Conservation (phyloP, 2,329 filamentous ascomycete species). For the Bretziella fagacearum region DNA sequence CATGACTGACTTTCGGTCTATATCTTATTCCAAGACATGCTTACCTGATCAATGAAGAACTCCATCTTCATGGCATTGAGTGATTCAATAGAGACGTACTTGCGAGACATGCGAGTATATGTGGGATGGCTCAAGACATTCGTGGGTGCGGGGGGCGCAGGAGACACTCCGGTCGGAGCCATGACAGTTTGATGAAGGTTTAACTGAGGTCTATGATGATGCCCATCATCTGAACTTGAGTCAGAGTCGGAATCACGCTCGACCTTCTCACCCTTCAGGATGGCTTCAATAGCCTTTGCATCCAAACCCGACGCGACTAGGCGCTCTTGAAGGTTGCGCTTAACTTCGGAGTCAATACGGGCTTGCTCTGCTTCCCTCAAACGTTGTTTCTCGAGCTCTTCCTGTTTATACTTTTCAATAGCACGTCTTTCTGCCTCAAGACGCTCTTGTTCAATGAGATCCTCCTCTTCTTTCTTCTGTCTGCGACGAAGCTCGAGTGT, state of each 20-base stretch:
- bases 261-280: constrained; percentile 38
- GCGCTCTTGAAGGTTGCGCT: constrained; percentile 38
- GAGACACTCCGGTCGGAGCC: not conserved
- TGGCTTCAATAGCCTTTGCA: constrained; percentile 40
- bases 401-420: constrained; percentile 34
- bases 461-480: constrained; percentile 30
- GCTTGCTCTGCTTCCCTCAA: constrained; percentile 33
- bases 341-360: constrained; percentile 35
- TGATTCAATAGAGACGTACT: constrained; percentile 45
- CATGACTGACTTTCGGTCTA: no score
- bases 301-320: constrained; percentile 41
- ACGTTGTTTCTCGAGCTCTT: constrained; percentile 30
- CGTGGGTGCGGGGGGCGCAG: not conserved
- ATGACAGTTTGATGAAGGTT: not conserved
- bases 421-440: constrained; percentile 32
- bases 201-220: not conserved
- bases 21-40: constrained; percentile 16
- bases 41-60: constrained; percentile 39
- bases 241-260: constrained; percentile 2
- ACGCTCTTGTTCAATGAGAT: constrained; percentile 27
- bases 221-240: not conserved
- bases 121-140: constrained; percentile 28
- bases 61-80: constrained; percentile 38
- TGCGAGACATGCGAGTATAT: constrained; percentile 46
- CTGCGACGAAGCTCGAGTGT: constrained; percentile 27